Evolutionary conservation across 345 rosid species (phyloP), one percentile per base, ranked within the genome.

Genomic region (Mangifera indica): DNA sequence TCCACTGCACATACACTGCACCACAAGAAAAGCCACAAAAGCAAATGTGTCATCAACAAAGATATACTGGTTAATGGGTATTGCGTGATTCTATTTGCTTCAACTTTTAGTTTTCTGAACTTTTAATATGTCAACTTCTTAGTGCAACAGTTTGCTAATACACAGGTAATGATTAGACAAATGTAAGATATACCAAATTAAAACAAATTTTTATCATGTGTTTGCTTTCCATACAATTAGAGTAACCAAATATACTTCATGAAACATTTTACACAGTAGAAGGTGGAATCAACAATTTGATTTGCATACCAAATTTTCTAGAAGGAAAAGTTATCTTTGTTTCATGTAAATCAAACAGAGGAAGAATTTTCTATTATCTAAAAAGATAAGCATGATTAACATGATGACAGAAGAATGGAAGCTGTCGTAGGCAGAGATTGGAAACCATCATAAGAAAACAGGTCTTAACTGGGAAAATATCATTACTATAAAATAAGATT

Each of bases 1-100:
- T 22, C 91, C 92, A 48, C 94, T 91, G 71, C 99, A 95, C 99
- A 95, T 92, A 74, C 99, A 95, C 99, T 92, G 89, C 87, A 77
- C 12, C 59, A 73, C 42, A 40, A 62, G 4, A 29, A 20, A 54
- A 1, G 42, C 25, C 49, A 63, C 56, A 9, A 22, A 25, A 54
- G 73, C 71, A 40, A 37, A n/a, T 48, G 12, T 49, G 44, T 17
- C 40, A 26, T 53, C 52, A 65, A 74, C 32, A 22, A 37, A 68
- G 57, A 44, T 68, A 57, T 37, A 5, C 42, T 14, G n/a, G n/a
- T n/a, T n/a, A n/a, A n/a, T n/a, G 32, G 20, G 8, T 24, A 40
- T 12, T 1, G 11, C 45, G 60, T 8, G 53, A 60, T 34, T 13
- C 54, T 69, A 25, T 29, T 42, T 34, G 37, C 55, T 37, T 37